Percentiles rank a stretch among this genome's conserved stretches.
phyloP scores from a whole-genome alignment of 495 filamentous ascomycete genomes.

The Tricharina praecox region DNA sequence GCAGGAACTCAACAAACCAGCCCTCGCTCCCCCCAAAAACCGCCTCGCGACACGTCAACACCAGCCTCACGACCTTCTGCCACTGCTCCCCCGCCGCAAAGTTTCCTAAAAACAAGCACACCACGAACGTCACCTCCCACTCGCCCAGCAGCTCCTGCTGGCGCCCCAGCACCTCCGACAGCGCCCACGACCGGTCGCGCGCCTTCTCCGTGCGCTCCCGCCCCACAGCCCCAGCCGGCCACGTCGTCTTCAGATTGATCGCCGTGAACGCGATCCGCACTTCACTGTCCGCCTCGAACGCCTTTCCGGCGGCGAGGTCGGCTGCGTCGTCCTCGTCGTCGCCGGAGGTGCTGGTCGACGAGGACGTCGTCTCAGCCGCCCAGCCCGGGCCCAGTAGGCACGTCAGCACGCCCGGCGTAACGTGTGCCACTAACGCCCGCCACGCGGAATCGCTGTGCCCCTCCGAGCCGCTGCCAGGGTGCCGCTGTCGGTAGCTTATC shows the following conservation, averaged over 20 bases:
- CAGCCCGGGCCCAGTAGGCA: conserved; percentile 1
- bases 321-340: background rate
- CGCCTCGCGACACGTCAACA: conserved; percentile 41
- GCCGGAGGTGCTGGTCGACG: background rate
- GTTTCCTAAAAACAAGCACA: conserved; percentile 65
- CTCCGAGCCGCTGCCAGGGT: conserved; percentile 1
- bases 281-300: background rate
- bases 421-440: background rate
- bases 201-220: conserved; percentile 55
- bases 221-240: conserved; percentile 51
- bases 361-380: background rate
- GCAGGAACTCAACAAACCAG: conserved; percentile 45
- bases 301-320: background rate
- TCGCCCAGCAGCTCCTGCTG: conserved; percentile 53
- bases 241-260: conserved; percentile 36
- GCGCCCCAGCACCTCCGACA: conserved; percentile 34
- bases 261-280: conserved; percentile 13
- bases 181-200: conserved; percentile 51
- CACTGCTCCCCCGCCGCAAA: conserved; percentile 77
- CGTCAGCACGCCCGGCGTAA: background rate
- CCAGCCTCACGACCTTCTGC: conserved; percentile 54
- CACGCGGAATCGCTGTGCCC: background rate
- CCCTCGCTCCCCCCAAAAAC: conserved; percentile 33
- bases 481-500: conserved; percentile 15
- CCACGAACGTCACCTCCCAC: conserved; percentile 69